A percentile compares a stretch with the other conserved stretches of the same genome.
phyloP scores from a whole-genome alignment of 1,284 basidiomycete species.

The Megacollybia platyphylla region DNA sequence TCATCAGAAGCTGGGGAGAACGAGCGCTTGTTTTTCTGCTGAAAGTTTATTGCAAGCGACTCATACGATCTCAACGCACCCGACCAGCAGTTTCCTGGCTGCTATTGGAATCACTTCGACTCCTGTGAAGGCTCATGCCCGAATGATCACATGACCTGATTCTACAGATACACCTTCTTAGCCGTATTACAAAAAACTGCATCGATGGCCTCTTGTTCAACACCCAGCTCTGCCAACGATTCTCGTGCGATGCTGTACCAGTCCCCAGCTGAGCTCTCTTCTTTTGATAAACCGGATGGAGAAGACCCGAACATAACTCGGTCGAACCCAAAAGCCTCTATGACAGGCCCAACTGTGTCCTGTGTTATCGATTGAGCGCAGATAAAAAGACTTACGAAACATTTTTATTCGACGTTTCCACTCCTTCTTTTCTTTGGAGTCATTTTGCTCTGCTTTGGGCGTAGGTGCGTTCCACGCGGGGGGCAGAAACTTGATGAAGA shows the following conservation, averaged over 20 bases:
- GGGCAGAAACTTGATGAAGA: constrained; percentile 70
- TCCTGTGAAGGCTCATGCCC: neutral
- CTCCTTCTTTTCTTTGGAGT: constrained; percentile 48
- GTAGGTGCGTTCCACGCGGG: constrained; percentile 61
- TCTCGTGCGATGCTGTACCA: constrained; percentile 80
- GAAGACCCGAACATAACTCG: constrained; percentile 51
- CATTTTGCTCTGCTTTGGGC: constrained; percentile 29
- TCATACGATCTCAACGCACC: neutral
- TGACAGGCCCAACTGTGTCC: constrained; percentile 56
- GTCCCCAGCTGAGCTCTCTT: constrained; percentile 36
- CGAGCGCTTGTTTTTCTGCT: constrained; percentile 26
- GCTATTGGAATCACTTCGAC: neutral
- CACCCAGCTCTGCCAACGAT: constrained; percentile 70
- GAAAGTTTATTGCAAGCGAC: constrained; percentile 2
- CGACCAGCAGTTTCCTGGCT: neutral
- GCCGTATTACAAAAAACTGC: constrained; percentile 63
- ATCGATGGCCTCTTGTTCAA: constrained; percentile 68
- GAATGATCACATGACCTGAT: neutral
- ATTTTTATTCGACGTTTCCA: constrained; percentile 79
- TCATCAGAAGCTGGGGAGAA: constrained; percentile 42
- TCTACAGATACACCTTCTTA: constrained; percentile 38
- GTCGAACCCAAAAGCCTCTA: constrained; percentile 53
- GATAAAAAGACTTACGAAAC: constrained; percentile 57
- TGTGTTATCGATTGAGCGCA: neutral
- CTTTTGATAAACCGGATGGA: constrained; percentile 30